Evolutionary conservation across 306 rosid genomes (phyloP).

Genomic region (Gillenia trifoliata): DNA sequence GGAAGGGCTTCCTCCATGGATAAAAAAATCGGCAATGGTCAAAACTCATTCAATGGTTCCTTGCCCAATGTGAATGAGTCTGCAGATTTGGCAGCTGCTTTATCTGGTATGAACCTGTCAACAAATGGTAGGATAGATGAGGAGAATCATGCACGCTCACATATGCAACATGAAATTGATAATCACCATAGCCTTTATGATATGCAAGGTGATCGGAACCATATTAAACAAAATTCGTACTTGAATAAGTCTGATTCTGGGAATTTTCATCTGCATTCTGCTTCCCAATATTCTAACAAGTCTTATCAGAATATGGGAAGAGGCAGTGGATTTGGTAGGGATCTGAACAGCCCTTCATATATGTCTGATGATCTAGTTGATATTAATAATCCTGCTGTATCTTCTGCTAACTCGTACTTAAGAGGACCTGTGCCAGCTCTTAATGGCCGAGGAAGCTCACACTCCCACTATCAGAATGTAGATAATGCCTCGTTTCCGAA

Average conservation of each 20-base stretch:
- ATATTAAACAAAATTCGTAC: slow-evolving; percentile 49
- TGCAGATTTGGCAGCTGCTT: slow-evolving; percentile 68
- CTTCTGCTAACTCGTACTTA: slow-evolving; percentile 46
- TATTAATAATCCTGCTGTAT: slow-evolving; percentile 39
- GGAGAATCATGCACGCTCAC: slow-evolving; percentile 51
- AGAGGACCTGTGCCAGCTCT: slow-evolving; percentile 54
- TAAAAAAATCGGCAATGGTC: slow-evolving; percentile 45
- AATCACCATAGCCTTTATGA: slow-evolving; percentile 55
- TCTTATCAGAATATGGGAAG: slow-evolving; percentile 46
- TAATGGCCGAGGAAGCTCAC: slow-evolving; percentile 47
- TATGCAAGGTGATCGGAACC: slow-evolving; percentile 62
- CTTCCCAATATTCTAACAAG: slow-evolving; percentile 36
- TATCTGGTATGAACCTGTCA: slow-evolving; percentile 73
- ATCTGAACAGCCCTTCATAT: slow-evolving; percentile 34
- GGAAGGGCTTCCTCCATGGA: slow-evolving; percentile 58
- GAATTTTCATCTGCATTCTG: slow-evolving; percentile 43
- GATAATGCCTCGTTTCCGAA: slow-evolving; percentile 47
- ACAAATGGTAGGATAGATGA: slow-evolving; percentile 47
- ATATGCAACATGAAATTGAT: slow-evolving; percentile 56
- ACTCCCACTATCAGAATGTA: slow-evolving; percentile 56
- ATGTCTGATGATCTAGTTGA: slow-evolving; percentile 46
- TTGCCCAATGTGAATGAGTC: slow-evolving; percentile 51
- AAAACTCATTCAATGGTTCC: slow-evolving; percentile 50
- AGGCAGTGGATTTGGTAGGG: slow-evolving; percentile 41
- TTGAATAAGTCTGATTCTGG: slow-evolving; percentile 62